These are phyloP conservation scores for Porogramme epimiltina DNA, from an alignment of 1,284 basidiomycete species.

Conservation along the genomic window DNA sequence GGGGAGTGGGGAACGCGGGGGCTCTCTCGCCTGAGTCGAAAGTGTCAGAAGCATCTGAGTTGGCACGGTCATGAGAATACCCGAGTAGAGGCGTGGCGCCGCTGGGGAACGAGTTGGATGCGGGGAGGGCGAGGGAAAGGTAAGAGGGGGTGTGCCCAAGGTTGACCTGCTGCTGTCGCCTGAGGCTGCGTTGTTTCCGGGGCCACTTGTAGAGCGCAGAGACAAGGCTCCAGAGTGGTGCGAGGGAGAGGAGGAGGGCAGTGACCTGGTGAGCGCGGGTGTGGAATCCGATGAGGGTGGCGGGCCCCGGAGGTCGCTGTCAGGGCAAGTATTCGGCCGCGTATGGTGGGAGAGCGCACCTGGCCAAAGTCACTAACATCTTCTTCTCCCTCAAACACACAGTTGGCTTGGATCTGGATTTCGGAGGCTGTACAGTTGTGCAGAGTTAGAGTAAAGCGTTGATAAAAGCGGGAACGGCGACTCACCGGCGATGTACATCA, in stretches of 20 bases:
- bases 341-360: slow-evolving; percentile 11
- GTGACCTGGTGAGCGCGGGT: slow-evolving; percentile 28
- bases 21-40: neutral
- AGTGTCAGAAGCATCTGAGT: neutral
- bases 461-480: neutral
- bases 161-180: too few relatives aligned
- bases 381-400: slow-evolving; percentile 29
- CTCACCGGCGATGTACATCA: slow-evolving; percentile 27
- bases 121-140: neutral
- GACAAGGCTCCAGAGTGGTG: slow-evolving; percentile 30
- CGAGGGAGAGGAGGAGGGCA: slow-evolving; percentile 26
- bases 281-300: too few relatives aligned
- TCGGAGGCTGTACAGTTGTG: slow-evolving; percentile 25
- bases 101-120: neutral
- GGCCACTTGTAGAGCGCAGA: slow-evolving; percentile 31
- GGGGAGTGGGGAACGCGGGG: neutral
- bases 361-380: slow-evolving; percentile 31
- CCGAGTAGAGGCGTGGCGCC: neutral
- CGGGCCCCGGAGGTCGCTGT: neutral
- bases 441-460: neutral
- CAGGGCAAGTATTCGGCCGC: neutral
- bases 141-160: slow-evolving; percentile 14
- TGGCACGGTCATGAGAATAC: neutral
- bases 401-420: slow-evolving; percentile 26
- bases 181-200: slow-evolving; percentile 19